Evolutionary conservation across 1,139 yeast species (phyloP).

Genomic region (Casaregolazyma lundiana): DNA sequence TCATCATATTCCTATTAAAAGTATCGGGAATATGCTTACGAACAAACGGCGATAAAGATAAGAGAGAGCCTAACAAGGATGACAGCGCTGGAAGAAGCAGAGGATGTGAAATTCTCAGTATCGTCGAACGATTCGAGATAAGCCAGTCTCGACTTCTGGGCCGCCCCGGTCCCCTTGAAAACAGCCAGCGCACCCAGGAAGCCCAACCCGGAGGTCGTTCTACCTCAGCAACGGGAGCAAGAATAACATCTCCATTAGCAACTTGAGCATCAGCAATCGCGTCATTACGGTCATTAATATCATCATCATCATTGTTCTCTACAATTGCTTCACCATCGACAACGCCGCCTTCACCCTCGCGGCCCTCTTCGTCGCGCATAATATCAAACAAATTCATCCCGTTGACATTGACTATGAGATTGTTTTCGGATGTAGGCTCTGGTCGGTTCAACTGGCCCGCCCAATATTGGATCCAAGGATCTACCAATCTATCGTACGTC

Average conservation of each 20-base stretch:
- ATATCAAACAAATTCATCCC: slow-evolving; percentile 5
- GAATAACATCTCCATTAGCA: background rate
- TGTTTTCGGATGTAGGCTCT: background rate
- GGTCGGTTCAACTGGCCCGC: slow-evolving; percentile 23
- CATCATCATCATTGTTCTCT: slow-evolving; percentile 3
- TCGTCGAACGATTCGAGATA: slow-evolving; percentile 22
- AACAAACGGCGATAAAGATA: slow-evolving; percentile 20
- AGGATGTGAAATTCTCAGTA: slow-evolving; percentile 24
- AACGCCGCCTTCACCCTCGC: slow-evolving; percentile 1
- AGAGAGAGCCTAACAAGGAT: slow-evolving; percentile 21
- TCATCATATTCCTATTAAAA: slow-evolving; percentile 44
- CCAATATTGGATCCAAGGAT: slow-evolving; percentile 24
- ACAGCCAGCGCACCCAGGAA: background rate
- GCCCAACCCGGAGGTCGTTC: background rate
- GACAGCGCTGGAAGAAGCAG: slow-evolving; percentile 30
- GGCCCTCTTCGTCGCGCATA: background rate
- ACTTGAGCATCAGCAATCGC: slow-evolving; percentile 2
- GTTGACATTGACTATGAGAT: slow-evolving; percentile 4
- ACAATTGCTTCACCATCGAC: slow-evolving; percentile 9
- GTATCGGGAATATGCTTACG: slow-evolving; percentile 24
- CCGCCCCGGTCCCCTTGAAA: slow-evolving; percentile 1
- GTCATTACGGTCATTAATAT: slow-evolving; percentile 1
- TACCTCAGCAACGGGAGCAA: slow-evolving; percentile 1
- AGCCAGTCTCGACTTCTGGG: slow-evolving; percentile 22
- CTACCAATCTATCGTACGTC: slow-evolving; percentile 24